Percentiles rank a stretch among this genome's conserved stretches.
Conservation (phyloP, 768 basidiomycete genomes). For the Cystobasidium tubakii region DNA sequence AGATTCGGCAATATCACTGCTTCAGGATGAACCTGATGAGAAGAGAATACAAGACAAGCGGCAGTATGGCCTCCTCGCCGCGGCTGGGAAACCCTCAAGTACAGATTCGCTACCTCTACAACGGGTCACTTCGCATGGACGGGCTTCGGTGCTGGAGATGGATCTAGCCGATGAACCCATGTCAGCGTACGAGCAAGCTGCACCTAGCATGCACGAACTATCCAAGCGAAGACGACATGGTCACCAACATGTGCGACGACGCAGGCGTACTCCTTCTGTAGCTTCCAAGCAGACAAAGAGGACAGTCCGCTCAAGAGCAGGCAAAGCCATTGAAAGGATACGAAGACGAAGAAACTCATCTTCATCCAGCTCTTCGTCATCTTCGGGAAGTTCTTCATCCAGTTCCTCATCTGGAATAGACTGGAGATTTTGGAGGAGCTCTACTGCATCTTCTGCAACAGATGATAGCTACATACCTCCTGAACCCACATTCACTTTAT, state of each 20-base stretch:
- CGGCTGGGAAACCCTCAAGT: slow-evolving; percentile 10
- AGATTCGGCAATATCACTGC: slow-evolving; percentile 1
- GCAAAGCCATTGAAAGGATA: slow-evolving; percentile 19
- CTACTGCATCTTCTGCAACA: slow-evolving; percentile 51
- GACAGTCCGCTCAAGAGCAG: slow-evolving; percentile 27
- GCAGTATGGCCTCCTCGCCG: background rate
- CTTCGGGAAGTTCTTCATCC: slow-evolving; percentile 43
- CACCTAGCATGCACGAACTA: slow-evolving; percentile 20
- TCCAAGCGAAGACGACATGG: background rate
- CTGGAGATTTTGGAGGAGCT: slow-evolving; percentile 47
- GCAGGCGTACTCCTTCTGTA: slow-evolving; percentile 5
- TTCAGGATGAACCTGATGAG: background rate
- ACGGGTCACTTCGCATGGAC: slow-evolving; percentile 31
- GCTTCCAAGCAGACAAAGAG: slow-evolving; percentile 17
- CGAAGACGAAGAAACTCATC: slow-evolving; percentile 19
- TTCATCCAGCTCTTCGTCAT: slow-evolving; percentile 54
- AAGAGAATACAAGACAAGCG: background rate
- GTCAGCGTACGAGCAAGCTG: slow-evolving; percentile 20
- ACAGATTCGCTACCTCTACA: slow-evolving; percentile 27
- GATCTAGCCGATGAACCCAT: slow-evolving; percentile 34
- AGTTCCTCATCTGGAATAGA: slow-evolving; percentile 46
- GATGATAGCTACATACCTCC: slow-evolving; percentile 57
- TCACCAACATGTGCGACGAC: background rate
- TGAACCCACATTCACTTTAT: slow-evolving; percentile 43
- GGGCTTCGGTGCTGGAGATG: slow-evolving; percentile 30